phyloP scores from a whole-genome alignment of 345 rosid genomes.

The Sisymbrium irio region DNA sequence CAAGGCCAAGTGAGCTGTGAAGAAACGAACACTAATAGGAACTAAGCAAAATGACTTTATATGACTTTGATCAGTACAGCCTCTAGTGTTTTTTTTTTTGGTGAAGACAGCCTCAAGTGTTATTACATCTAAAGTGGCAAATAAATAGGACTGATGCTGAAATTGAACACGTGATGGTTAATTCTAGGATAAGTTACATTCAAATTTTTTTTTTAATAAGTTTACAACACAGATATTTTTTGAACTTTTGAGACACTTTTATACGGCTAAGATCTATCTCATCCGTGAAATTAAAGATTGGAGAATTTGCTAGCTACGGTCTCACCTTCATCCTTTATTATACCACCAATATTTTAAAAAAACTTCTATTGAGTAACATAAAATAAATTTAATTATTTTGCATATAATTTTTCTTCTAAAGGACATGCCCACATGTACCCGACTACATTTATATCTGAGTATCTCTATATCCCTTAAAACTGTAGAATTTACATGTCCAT shows the following conservation, averaged over 20 bases:
- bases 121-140: conserved; percentile 1
- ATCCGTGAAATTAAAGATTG: no score
- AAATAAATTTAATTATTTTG: no score
- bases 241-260: neutral
- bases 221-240: neutral
- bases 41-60: neutral
- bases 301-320: no score
- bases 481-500: neutral
- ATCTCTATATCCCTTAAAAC: neutral
- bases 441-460: neutral
- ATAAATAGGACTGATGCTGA: conserved; percentile 16
- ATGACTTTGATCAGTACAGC: neutral
- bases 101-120: neutral
- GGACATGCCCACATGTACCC: neutral
- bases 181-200: neutral
- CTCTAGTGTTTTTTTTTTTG: no score
- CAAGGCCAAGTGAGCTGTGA: neutral
- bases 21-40: neutral
- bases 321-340: no score
- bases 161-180: conserved; percentile 10
- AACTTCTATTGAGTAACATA: no score
- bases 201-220: neutral
- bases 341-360: no score
- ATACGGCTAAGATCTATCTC: no score
- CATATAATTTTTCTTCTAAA: neutral